phyloP scores from a whole-genome alignment of 345 rosid species.

The Excoecaria cochinchinensis region DNA sequence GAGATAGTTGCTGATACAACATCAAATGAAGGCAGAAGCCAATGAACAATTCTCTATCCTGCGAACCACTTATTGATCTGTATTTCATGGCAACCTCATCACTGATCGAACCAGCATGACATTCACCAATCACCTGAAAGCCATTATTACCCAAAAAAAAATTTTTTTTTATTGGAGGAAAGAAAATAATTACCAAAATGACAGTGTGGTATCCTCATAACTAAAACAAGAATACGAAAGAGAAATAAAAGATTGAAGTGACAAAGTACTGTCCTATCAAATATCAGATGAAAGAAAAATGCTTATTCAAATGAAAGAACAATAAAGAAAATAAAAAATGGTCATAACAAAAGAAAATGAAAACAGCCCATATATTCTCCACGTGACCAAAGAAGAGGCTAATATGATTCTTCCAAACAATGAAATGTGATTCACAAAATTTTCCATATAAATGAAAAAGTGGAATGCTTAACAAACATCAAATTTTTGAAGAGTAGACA shows the following conservation, averaged over 20 bases:
- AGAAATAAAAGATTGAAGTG: neutral
- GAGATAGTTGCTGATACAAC: constrained; percentile 70
- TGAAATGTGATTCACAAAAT: neutral
- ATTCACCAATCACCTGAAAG: constrained; percentile 83
- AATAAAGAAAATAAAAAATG: neutral
- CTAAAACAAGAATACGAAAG: neutral
- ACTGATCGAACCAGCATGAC: constrained; percentile 64
- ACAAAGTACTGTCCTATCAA: neutral
- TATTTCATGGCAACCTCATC: constrained; percentile 70
- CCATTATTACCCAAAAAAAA: constrained; percentile 19
- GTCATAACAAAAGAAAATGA: neutral
- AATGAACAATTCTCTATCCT: constrained; percentile 65
- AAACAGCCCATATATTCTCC: neutral
- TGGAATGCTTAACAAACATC: neutral
- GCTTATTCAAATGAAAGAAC: neutral
- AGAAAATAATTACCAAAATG: neutral
- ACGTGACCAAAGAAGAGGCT: neutral
- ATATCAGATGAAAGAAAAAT: neutral
- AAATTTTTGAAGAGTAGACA: neutral
- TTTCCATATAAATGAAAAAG: neutral
- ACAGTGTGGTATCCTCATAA: neutral
- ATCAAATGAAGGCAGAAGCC: constrained; percentile 78
- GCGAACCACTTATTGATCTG: constrained; percentile 42
- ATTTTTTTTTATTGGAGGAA: neutral
- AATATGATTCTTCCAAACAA: neutral